phyloP scores from a whole-genome alignment of 1,284 basidiomycete genomes.

The Ganoderma sinense region DNA sequence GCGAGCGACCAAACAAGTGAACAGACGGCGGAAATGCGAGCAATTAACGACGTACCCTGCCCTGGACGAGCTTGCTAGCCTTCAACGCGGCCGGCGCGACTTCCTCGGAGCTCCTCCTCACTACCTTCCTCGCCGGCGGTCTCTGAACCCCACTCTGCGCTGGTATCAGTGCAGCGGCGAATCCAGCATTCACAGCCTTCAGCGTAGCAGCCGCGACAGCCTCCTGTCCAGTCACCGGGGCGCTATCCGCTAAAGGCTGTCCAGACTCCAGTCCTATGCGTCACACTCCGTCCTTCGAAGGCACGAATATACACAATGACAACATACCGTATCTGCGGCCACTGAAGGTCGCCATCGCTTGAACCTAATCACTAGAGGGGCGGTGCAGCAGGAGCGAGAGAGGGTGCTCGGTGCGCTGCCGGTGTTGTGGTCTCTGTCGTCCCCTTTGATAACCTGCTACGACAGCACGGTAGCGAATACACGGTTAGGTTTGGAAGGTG shows the following conservation, averaged over 20 bases:
- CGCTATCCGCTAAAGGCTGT: background rate
- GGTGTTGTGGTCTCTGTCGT: conserved; percentile 45
- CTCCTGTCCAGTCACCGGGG: conserved; percentile 33
- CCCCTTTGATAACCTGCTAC: background rate
- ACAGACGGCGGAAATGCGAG: background rate
- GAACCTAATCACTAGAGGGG: conserved; percentile 29
- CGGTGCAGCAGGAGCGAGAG: conserved; percentile 47
- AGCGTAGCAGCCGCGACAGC: conserved; percentile 40
- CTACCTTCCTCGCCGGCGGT: conserved; percentile 33
- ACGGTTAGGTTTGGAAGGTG: too few species aligned
- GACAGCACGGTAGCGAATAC: too few species aligned
- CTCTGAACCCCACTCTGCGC: conserved; percentile 28
- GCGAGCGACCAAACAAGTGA: background rate
- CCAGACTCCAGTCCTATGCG: too few species aligned
- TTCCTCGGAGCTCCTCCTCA: conserved; percentile 29
- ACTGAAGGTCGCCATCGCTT: conserved; percentile 18
- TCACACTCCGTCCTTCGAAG: background rate
- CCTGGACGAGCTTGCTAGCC: conserved; percentile 27
- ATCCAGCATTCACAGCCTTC: conserved; percentile 17
- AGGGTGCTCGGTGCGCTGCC: conserved; percentile 56
- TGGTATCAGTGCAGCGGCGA: conserved; percentile 3
- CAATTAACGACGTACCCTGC: conserved; percentile 40
- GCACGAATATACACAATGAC: background rate
- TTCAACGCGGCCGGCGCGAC: conserved; percentile 15
- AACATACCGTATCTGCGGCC: conserved; percentile 25